Base-by-base conservation (phyloP, 768 basidiomycete genomes). In the Boletus bicolor region DNA sequence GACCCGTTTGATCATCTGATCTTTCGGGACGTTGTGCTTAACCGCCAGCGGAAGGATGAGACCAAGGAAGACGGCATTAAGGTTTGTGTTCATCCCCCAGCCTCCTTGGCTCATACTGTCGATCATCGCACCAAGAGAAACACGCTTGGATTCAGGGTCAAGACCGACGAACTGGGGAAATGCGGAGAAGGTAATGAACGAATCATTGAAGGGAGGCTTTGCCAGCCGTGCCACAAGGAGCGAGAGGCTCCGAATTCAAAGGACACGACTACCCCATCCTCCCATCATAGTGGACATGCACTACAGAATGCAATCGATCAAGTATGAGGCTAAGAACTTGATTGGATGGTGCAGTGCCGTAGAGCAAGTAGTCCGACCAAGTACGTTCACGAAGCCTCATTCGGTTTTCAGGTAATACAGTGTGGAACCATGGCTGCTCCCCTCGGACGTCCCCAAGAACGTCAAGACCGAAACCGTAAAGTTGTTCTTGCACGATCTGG, bases 1-100 rank as follows among this genome's bases (percentile, higher is more conserved):
- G 0, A 90, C 71, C 5, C 85, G 79, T 72, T 86, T 84, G 72
- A 90, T 79, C 87, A 90, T 89, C 45, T 89, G 81, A 49, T 85
- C 85, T 53, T 76, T 79, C 49, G 75, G 73, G n/a, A 91, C 71
- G 0, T 81, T 74, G 60, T 86, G 71, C 65, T 75, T 62, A 54
- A 81, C 62, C 7, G 87, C 87, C 8, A 84, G 77, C 0, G 83
- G 82, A 17, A 89, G 78, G 12, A 90, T 72, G 35, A 89, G 77
- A 15, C 82, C 69, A 43, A 80, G 64, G 68, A 91, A 86, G 17
- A 87, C 81, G 1, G 82, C 79, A 34, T 80, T 69, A 32, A 87
- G 73, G 54, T 89, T 73, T 5, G 87, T 89, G 71, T 83, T 87
- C 75, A 77, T 75, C 3, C 66, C 76, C 84, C 84, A 87, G 0